Evolutionary conservation across 768 basidiomycete genomes (phyloP), one percentile per base, ranked within the genome.

Genomic region (Suillus hirtellus): DNA sequence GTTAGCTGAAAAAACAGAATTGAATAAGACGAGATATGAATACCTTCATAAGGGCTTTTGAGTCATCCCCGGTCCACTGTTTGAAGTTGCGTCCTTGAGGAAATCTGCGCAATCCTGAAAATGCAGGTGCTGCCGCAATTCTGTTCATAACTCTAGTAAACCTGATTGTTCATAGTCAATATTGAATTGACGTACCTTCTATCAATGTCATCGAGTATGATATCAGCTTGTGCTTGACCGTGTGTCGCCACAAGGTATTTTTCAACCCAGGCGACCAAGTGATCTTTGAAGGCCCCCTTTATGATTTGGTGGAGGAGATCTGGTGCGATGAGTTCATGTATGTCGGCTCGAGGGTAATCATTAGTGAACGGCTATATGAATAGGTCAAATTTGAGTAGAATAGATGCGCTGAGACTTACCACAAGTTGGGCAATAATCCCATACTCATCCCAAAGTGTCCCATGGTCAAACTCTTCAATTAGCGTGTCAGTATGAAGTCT

Each of bases 221-320:
- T 38, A 59, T 69, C 60, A 1, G 70, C 76, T 10, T 52, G 19
- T 4, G 61, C 58, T n/a, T 69, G 60, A 0, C 66, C 62, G 64
- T 77, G 62, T 2, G 34, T 43, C 0, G 60, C 1, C 1, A 55
- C 11, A 1, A 82, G 60, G 60, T 79, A 80, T 7, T 74, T 64
- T 1, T 61, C 54, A 0, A 76, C 70, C 80, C 81, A 83, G 2
- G 64, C 70, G 0, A 77, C 70, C 2, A 80, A 59, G 58, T 82
- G 81, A 53, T 81, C 76, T 56, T 80, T 79, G 71, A 83, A 80
- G 0, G 80, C 55, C 0, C 83, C 82, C 63, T 84, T 80, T 66
- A 82, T 75, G 0, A 84, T 66, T 66, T 83, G 81, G 63, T 85
- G 82, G 4, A 84, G 75, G 10, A 82, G 42, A 69, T 82, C 71